A percentile compares a stretch with the other conserved stretches of the same genome.
Evolutionary conservation across 805 yeast species (phyloP).

Genomic region (Saccharomycopsis schoenii): DNA sequence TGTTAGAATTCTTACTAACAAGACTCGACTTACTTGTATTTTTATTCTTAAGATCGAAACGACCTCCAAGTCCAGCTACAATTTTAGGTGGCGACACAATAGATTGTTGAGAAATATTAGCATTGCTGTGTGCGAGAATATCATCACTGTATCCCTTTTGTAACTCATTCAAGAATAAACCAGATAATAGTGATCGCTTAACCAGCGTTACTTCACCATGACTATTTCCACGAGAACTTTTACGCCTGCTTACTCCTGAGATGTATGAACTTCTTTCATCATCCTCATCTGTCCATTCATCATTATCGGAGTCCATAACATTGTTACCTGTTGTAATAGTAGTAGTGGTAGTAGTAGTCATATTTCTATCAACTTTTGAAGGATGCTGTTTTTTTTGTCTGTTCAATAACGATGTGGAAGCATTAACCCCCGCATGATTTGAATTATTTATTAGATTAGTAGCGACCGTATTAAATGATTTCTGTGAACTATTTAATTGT

Average conservation of each 20-base stretch:
- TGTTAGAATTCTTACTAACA: background rate
- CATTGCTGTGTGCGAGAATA: background rate
- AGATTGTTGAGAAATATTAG: background rate
- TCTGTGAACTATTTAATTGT: background rate
- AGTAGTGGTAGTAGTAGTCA: background rate
- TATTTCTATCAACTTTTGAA: background rate
- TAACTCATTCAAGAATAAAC: slow-evolving; percentile 15
- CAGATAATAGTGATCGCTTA: slow-evolving; percentile 14
- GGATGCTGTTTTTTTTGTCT: background rate
- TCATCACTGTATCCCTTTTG: background rate
- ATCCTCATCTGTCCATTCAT: slow-evolving; percentile 18
- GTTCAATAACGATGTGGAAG: background rate
- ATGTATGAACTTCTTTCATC: slow-evolving; percentile 2
- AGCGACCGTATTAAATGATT: background rate
- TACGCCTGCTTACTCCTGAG: background rate
- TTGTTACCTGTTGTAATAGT: background rate
- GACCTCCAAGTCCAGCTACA: background rate
- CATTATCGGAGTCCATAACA: slow-evolving; percentile 9
- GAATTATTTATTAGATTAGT: background rate
- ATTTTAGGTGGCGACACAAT: background rate
- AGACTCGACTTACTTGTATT: background rate
- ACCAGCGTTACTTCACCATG: background rate
- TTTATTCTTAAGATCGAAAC: background rate
- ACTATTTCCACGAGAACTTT: background rate
- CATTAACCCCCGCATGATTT: background rate